A percentile compares a stretch with the other conserved stretches of the same genome.
These are phyloP conservation scores for Emmonsiellopsis sp. DNA, from an alignment of 2,329 filamentous ascomycete species.

Conservation along the genomic window DNA sequence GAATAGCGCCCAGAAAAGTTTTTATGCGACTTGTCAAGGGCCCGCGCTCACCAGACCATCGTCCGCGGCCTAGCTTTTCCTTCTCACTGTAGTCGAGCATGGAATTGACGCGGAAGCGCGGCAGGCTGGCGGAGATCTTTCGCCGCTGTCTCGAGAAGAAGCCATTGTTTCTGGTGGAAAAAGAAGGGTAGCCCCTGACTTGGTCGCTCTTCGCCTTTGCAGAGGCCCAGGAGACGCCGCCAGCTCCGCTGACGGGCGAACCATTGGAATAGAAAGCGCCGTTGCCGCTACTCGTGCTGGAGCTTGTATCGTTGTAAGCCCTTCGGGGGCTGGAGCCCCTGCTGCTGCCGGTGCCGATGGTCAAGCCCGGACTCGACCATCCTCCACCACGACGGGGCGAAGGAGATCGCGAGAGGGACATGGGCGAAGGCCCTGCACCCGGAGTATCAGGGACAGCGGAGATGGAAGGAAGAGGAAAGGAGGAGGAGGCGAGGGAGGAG, in stretches of 20 bases:
- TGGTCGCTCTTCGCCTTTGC: constrained; percentile 68
- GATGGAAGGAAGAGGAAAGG: constrained; percentile 27
- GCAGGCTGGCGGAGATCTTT: constrained; percentile 67
- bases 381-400: constrained; percentile 76
- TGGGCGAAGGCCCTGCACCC: constrained; percentile 47
- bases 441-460: constrained; percentile 52
- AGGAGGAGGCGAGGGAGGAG: constrained; percentile 17
- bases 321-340: constrained; percentile 49
- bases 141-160: constrained; percentile 83
- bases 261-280: constrained; percentile 20
- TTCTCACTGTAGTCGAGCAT: constrained; percentile 57
- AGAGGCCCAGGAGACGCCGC: constrained; percentile 66
- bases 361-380: constrained; percentile 77
- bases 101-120: constrained; percentile 52
- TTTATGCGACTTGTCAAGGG: constrained; percentile 23
- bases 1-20: constrained; percentile 38
- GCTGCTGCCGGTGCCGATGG: constrained; percentile 56
- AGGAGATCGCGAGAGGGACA: constrained; percentile 81
- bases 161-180: constrained; percentile 70
- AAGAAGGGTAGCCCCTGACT: constrained; percentile 66
- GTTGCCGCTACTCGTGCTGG: constrained; percentile 27
- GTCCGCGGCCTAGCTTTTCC: constrained; percentile 60
- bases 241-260: neutral
- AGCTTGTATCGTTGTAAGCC: constrained; percentile 34
- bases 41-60: constrained; percentile 38